Evolutionary conservation across 768 basidiomycete species (phyloP).

Genomic region (Psilocybe cubensis): DNA sequence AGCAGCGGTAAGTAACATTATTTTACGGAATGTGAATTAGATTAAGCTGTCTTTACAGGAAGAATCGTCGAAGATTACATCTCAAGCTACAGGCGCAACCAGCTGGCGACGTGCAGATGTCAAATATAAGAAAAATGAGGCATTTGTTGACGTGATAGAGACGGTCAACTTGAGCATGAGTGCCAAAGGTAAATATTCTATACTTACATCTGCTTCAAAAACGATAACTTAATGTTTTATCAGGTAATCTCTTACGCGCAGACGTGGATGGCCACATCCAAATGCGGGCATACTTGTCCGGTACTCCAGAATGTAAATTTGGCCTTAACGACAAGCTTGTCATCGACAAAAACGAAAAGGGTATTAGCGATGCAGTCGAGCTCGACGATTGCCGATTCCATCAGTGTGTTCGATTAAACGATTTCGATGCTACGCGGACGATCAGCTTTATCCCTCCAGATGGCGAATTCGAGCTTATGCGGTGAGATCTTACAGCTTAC

Average conservation of each 20-base stretch:
- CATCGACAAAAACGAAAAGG: conserved; percentile 81
- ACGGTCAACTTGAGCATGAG: conserved; percentile 97
- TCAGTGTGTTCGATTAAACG: conserved; percentile 94
- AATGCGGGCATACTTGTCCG: conserved; percentile 96
- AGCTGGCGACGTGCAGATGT: conserved; percentile 96
- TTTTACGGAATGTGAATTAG: neutral
- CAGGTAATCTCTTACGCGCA: conserved; percentile 87
- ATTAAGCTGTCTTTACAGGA: conserved; percentile 55
- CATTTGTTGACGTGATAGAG: conserved; percentile 99
- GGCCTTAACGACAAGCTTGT: conserved; percentile 98
- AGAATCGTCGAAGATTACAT: conserved; percentile 96
- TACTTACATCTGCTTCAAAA: neutral
- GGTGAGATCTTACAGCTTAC: conserved; percentile 47
- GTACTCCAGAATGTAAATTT: conserved; percentile 98
- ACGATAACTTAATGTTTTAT: neutral
- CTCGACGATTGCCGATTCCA: conserved; percentile 99
- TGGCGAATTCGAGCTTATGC: conserved; percentile 98
- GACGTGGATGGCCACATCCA: conserved; percentile 98
- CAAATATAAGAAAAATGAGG: conserved; percentile 99
- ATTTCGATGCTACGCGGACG: conserved; percentile 91
- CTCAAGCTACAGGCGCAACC: conserved; percentile 95
- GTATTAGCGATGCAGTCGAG: conserved; percentile 82
- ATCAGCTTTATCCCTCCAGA: conserved; percentile 99
- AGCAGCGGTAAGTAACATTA: conserved; percentile 62
- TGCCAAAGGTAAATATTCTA: conserved; percentile 73